These are phyloP conservation scores for Heliamphora exappendiculata DNA, from an alignment of 148 eudicot genomes.

Conservation along the genomic window DNA sequence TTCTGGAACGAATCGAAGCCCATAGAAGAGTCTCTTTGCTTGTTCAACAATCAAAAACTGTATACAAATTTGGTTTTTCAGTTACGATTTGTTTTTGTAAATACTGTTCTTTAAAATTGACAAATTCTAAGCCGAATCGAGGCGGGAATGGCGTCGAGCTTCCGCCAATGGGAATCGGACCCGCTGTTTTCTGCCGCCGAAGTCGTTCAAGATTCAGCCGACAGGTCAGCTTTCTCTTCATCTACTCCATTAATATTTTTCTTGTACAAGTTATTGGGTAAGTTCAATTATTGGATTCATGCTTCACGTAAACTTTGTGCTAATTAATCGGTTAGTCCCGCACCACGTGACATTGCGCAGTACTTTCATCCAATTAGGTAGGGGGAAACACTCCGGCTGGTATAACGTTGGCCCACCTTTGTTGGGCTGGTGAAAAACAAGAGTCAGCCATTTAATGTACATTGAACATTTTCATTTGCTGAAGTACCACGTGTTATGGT, in stretches of 20 bases:
- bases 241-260: neutral
- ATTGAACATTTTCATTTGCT: too few species aligned
- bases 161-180: conserved; percentile 32
- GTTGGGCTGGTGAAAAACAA: too few species aligned
- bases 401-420: too few species aligned
- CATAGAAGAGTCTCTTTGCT: neutral
- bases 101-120: neutral
- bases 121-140: neutral
- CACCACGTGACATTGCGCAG: too few species aligned
- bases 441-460: too few species aligned
- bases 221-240: conserved; percentile 14
- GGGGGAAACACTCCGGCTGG: too few species aligned
- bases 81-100: neutral
- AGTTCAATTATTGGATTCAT: neutral
- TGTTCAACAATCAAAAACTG: neutral
- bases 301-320: neutral
- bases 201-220: conserved; percentile 37
- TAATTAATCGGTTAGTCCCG: too few species aligned
- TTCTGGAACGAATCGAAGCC: neutral
- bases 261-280: neutral
- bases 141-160: conserved; percentile 21
- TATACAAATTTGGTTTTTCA: neutral
- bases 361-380: too few species aligned
- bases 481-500: too few species aligned
- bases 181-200: conserved; percentile 39